Evolutionary conservation across 331 rosid genomes (phyloP).

Genomic region (Telfairia occidentalis): DNA sequence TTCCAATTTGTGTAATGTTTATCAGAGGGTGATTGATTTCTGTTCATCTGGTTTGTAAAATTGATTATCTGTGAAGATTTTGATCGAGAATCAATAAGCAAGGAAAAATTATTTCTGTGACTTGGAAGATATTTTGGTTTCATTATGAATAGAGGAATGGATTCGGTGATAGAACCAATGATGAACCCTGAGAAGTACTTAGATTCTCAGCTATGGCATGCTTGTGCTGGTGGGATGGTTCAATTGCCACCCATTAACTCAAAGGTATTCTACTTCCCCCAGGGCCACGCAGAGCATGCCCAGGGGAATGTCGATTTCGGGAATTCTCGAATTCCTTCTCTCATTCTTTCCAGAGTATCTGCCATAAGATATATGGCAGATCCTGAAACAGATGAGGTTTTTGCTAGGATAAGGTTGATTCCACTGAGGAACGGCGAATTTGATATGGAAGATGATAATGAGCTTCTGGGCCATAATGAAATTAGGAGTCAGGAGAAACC

Average conservation of each 20-base stretch:
- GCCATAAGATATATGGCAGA: conserved; percentile 66
- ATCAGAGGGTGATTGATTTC: not conserved
- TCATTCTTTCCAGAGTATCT: conserved; percentile 46
- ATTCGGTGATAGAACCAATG: conserved; percentile 32
- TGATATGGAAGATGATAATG: conserved; percentile 34
- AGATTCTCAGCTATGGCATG: conserved; percentile 83
- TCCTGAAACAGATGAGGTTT: conserved; percentile 72
- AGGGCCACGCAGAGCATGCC: conserved; percentile 73
- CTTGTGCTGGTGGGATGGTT: conserved; percentile 88
- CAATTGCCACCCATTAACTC: conserved; percentile 77
- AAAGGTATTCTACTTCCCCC: conserved; percentile 74
- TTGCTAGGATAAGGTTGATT: conserved; percentile 35
- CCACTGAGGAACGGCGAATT: conserved; percentile 40
- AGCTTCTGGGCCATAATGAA: conserved; percentile 25
- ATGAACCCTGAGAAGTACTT: conserved; percentile 36
- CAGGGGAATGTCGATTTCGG: conserved; percentile 37
- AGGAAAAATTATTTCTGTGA: not conserved
- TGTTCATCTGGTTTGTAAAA: not conserved
- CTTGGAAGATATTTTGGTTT: not conserved
- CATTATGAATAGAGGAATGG: conserved; percentile 41
- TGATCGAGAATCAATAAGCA: not conserved
- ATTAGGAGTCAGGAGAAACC: conserved; percentile 45
- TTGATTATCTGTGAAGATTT: not conserved
- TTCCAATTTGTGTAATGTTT: not conserved
- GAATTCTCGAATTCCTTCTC: conserved; percentile 34